Evolutionary conservation across 495 filamentous ascomycete species (phyloP), one percentile per base, ranked within the genome.

Genomic region (Talaromyces borbonicus): DNA sequence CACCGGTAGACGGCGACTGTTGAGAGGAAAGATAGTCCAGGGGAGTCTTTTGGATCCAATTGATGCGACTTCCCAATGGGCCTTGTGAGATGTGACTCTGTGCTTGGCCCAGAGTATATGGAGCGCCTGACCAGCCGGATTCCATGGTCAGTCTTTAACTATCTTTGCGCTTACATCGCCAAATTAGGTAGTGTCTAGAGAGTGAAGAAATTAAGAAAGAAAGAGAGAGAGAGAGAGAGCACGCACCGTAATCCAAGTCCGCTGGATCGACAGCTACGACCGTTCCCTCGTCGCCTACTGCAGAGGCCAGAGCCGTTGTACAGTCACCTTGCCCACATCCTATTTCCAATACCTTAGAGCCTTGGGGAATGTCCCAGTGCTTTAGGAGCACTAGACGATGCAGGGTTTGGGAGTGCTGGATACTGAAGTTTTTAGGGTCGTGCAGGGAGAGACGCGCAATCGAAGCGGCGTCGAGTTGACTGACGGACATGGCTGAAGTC

Each of bases 301-400:
- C 58, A 38, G 61, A 49, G 49, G 74, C 74, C 7, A 77, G 60
- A 6, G 60, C 68, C 11, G 58, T 53, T 0, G 73, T 74, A 49
- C 58, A 64, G 46, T 72, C 69, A 3, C 74, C 75, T 47, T 77
- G 74, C 14, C 74, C 74, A 56, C 74, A 77, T 38, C 73, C 75
- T 23, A 79, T 49, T 52, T 77, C 75, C 4, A 79, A 63, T 25
- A 76, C 52, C 26, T 62, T 67, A 12, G 58, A 56, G 33, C 56
- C 70, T 0, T 63, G 52, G 2, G 27, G 20, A 47, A 71, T 64
- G 27, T 43, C 43, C 61, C 61, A 74, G 49, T 50, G 48, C 33
- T 61, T 50, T 29, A 73, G 47, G 38, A 74, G 56, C 18, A 48
- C 35, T 19, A 69, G 53, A 25, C 71, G 68, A 57, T 75, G 72